Base-by-base conservation (phyloP, 495 filamentous ascomycete genomes). In the Chaetomidium leptoderma region DNA sequence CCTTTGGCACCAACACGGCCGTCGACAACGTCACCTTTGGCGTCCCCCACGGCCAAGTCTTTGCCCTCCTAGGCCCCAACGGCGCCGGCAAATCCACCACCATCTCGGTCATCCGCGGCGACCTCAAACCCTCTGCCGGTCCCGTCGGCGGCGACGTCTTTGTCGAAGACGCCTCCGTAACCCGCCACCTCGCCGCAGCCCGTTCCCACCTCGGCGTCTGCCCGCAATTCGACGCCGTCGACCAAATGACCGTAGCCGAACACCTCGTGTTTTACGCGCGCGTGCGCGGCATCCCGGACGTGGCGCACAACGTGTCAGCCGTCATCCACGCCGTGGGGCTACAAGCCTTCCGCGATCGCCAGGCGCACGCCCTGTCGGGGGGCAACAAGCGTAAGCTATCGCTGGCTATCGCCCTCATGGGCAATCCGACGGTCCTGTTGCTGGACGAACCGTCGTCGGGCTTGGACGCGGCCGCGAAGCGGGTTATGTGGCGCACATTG, bases 31-130 rank as follows among this genome's bases (percentile, higher is more conserved):
- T 95, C 45, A 86, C 86, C 11, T 95, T 96, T 63, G 87, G 86
- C 43, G 83, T 95, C 27, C 78, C 82, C 33, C 83, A 81, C 46
- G 84, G 86, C 53, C 86, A 93, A 66, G 85, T 92, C 14, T 95
- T 95, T 69, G 89, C 90, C 19, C 80, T 95, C 1, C 81, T 96
- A 6, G 91, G 91, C 6, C 89, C 90, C 21, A 96, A 96, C 67
- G 91, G 90, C 24, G 91, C 91, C 1, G 91, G 91, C 46, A 96
- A 96, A 65, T 86, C 83, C 5, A 93, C 89, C 5, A 92, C 86
- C 7, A 92, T 96, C 70, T 85, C 81, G 17, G 74, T 95, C 36
- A 88, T 96, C 69, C 81, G 91, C 55, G 91, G 90, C n/a, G 90
- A 95, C 62, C 77, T 91, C 50, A 79, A 81, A 30, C 89, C 90